Evolutionary conservation across 371 early-diverging fungal genomes (phyloP).

Genomic region (Mucor indicus): DNA sequence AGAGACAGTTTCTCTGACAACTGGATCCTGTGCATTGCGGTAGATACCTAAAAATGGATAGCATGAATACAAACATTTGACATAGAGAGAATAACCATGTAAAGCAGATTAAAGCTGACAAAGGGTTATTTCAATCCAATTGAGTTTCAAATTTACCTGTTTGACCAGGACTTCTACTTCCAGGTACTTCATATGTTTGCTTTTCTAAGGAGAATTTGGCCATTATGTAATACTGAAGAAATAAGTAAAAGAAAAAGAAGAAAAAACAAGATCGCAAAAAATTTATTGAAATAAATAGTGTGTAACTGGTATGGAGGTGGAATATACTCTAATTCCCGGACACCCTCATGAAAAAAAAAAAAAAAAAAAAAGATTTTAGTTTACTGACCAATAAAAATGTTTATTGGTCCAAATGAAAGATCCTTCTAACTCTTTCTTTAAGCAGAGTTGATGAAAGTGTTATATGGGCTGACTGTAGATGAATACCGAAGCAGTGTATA

Average conservation of each 20-base stretch:
- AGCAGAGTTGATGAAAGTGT: too few species aligned
- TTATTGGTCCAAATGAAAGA: too few species aligned
- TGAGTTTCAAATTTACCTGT: conserved; percentile 46
- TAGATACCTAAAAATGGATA: conserved; percentile 27
- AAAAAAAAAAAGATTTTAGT: too few species aligned
- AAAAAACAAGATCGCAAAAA: conserved; percentile 3
- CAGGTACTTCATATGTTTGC: conserved; percentile 44
- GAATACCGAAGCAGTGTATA: too few species aligned
- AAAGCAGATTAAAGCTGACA: neutral
- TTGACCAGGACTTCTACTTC: conserved; percentile 38
- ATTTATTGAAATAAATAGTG: conserved; percentile 7
- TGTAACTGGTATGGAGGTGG: too few species aligned
- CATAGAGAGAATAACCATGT: neutral
- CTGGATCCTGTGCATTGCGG: conserved; percentile 29
- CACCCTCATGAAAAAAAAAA: too few species aligned
- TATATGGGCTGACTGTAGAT: too few species aligned
- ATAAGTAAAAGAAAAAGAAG: conserved; percentile 2
- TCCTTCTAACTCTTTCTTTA: too few species aligned
- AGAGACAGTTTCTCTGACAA: conserved; percentile 19
- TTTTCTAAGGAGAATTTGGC: conserved; percentile 33
- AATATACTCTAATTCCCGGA: too few species aligned
- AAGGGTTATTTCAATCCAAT: neutral
- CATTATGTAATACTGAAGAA: conserved; percentile 11
- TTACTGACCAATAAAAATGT: too few species aligned
- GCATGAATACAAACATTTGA: too few species aligned